Conservation (phyloP, 1,284 basidiomycete genomes). For the Porogramme epimiltina region DNA sequence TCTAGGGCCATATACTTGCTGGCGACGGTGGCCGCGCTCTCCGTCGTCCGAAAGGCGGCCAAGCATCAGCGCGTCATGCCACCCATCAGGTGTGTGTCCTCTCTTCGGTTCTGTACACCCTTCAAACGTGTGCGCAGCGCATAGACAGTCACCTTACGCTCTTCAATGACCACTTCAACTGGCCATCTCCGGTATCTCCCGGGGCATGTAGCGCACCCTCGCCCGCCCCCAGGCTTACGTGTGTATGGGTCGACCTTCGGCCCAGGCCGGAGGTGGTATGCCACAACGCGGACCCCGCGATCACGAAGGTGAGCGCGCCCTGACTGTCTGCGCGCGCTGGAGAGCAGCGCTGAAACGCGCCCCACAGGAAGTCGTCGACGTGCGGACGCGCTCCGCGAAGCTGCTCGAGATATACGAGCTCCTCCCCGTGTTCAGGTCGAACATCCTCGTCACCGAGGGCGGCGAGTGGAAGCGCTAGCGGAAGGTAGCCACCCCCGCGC, state of each 20-base stretch:
- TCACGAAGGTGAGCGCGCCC: constrained; percentile 20
- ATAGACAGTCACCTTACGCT: constrained; percentile 25
- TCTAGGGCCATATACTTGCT: no score
- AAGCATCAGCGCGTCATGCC: not conserved
- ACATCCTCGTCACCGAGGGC: constrained; percentile 58
- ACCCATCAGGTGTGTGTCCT: not conserved
- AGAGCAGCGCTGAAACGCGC: not conserved
- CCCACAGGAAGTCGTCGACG: constrained; percentile 22
- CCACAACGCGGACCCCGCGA: constrained; percentile 23
- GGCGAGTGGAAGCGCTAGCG: constrained; percentile 65
- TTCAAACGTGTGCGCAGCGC: constrained; percentile 7
- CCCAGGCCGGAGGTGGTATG: constrained; percentile 5
- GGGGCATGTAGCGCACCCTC: constrained; percentile 18
- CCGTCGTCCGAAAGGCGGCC: constrained; percentile 5
- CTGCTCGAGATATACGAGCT: constrained; percentile 33
- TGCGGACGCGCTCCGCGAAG: constrained; percentile 36
- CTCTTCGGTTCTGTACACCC: no score
- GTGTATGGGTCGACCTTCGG: constrained; percentile 9
- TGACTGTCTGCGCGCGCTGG: not conserved
- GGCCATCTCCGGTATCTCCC: constrained; percentile 19
- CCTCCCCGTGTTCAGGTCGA: constrained; percentile 45
- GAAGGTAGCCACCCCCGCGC: constrained; percentile 45
- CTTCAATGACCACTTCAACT: constrained; percentile 12
- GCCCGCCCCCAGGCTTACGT: not conserved
- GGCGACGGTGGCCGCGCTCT: constrained; percentile 1